Base-by-base conservation (phyloP, 805 yeast species). In the Kockiozyma suomiensis region DNA sequence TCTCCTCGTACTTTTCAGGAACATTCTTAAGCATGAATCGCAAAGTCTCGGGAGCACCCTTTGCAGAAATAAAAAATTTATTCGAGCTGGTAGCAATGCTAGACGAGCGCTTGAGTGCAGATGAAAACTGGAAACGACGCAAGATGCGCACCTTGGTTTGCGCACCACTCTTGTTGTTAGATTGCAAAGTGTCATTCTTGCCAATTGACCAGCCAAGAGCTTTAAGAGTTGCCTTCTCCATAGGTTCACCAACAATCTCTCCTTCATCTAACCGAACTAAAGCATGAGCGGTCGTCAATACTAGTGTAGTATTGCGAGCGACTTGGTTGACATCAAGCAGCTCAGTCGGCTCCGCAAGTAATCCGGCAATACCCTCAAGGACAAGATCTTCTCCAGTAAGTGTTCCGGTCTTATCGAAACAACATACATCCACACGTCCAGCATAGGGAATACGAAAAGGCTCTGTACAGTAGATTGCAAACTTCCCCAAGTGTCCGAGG, bases 11-110 rank as follows among this genome's bases (percentile, higher is more conserved):
- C 68, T 84, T 80, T 32, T 76, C 82, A 21, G 98, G 97, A 58
- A 88, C 84, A 48, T 78, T 78, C 46, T 74, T 68, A 63, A 94
- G 76, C 89, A 94, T 90, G 59, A 79, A 81, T 72, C 86, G 85
- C 68, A 94, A 85, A 19, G 97, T 94, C 76, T 94, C 99, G 3
- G 99, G 99, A 0, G 99, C 99, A 80, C 99, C 99, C 76, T 94
- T 94, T 46, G 86, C 96, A 66, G 96, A 86, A 48, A 91, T 94
- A 66, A 90, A 80, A 58, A 84, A 76, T 64, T 82, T 78, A 56
- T 79, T 78, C 15, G 76, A 76, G 40, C 59, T 56, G 12, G 64
- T 43, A 1, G 72, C 59, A 32, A 82, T 75, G 66, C 96, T 82
- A n/a, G 97, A 82, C 4, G 98, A 93, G 76, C 99, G 87, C 75